Evolutionary conservation across 768 basidiomycete species (phyloP).

Genomic region (Rhodosporidiobolus sp.): DNA sequence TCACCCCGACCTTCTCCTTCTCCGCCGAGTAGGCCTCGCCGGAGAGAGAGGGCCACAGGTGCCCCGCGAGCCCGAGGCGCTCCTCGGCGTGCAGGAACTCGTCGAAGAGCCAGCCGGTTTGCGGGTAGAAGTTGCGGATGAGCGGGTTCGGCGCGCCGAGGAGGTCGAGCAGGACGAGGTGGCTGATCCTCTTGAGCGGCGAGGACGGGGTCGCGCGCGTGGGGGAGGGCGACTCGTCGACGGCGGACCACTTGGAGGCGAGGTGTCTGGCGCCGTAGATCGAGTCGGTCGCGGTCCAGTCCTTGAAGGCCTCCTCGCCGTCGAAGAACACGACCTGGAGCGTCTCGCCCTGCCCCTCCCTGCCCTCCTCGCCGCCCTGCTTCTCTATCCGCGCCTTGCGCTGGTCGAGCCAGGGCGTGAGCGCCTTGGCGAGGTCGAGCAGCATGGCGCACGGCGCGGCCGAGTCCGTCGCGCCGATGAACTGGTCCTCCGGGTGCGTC

Average conservation of each 20-base stretch:
- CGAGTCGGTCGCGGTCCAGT: constrained; percentile 85
- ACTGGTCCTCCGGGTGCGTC: constrained; percentile 56
- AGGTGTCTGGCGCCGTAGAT: constrained; percentile 97
- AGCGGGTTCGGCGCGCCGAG: constrained; percentile 72
- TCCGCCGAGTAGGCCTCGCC: constrained; percentile 32
- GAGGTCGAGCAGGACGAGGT: constrained; percentile 87
- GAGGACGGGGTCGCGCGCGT: constrained; percentile 52
- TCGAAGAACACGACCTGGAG: constrained; percentile 93
- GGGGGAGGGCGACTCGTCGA: constrained; percentile 59
- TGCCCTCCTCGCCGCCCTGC: constrained; percentile 56
- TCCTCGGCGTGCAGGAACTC: constrained; percentile 68
- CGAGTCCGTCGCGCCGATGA: constrained; percentile 95
- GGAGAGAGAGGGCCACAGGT: constrained; percentile 52
- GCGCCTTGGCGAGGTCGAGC: constrained; percentile 74
- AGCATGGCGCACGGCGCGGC: constrained; percentile 93
- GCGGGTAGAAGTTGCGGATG: constrained; percentile 75
- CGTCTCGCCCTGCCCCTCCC: constrained; percentile 68
- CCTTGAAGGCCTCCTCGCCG: constrained; percentile 90
- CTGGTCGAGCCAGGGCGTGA: constrained; percentile 59
- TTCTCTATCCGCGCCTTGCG: constrained; percentile 59
- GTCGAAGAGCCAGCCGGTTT: constrained; percentile 93
- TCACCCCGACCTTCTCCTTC: constrained; percentile 34
- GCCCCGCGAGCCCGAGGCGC: constrained; percentile 64
- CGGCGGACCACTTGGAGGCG: constrained; percentile 74
- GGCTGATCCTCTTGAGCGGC: constrained; percentile 75